Percentiles rank a stretch among this genome's conserved stretches.
These are phyloP conservation scores for Mycena latifolia DNA, from an alignment of 768 basidiomycete species.

Conservation along the genomic window DNA sequence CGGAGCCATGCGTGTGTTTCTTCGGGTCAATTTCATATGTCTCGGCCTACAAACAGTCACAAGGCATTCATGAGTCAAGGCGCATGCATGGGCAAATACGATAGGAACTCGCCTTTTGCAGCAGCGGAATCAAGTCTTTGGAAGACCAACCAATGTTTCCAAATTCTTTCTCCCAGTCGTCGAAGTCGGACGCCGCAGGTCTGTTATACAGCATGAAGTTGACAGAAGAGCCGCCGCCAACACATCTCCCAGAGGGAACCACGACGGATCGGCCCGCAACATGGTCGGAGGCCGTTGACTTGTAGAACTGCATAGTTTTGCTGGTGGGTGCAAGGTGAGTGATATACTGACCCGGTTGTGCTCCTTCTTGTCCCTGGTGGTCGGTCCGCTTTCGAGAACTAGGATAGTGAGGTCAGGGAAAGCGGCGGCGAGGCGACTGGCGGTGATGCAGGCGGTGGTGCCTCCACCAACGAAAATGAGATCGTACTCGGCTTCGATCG, in stretches of 20 bases:
- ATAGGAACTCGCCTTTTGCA: constrained; percentile 35
- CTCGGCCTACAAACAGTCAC: constrained; percentile 37
- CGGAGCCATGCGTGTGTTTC: constrained; percentile 50
- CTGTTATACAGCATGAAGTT: constrained; percentile 38
- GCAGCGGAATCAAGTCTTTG: constrained; percentile 40
- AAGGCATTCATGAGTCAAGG: too few relatives aligned
- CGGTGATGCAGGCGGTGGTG: constrained; percentile 53
- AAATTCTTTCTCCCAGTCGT: constrained; percentile 42
- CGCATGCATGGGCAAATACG: too few relatives aligned
- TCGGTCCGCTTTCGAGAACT: constrained; percentile 56
- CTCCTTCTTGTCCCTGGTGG: constrained; percentile 45
- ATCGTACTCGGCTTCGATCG: not conserved
- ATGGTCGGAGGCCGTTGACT: constrained; percentile 45
- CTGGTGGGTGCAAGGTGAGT: constrained; percentile 46
- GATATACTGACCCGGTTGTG: constrained; percentile 53
- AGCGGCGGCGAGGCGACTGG: constrained; percentile 51
- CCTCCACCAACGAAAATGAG: constrained; percentile 45
- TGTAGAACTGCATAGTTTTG: constrained; percentile 47
- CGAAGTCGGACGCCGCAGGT: constrained; percentile 42
- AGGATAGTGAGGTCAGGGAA: constrained; percentile 56
- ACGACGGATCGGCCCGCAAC: constrained; percentile 43
- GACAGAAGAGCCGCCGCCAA: constrained; percentile 51
- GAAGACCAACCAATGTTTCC: constrained; percentile 43
- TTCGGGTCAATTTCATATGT: constrained; percentile 46
- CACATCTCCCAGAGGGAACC: constrained; percentile 48